These are phyloP conservation scores for Podospora conica DNA, from an alignment of 495 filamentous ascomycete species.

Conservation along the genomic window DNA sequence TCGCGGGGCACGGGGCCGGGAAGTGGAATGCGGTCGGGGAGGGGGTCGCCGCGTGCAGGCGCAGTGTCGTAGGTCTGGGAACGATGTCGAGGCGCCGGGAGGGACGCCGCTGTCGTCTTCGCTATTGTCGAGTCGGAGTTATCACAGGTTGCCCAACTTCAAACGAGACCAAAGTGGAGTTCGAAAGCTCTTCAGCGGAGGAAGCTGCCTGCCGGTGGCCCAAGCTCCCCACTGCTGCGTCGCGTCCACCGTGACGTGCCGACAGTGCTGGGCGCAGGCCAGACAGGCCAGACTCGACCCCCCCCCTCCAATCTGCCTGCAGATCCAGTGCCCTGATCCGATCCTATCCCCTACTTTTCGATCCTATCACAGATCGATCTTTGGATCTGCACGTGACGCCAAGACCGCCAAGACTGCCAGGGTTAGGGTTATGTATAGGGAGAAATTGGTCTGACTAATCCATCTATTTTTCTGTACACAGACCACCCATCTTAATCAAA, in stretches of 20 bases:
- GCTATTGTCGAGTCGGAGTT: background rate
- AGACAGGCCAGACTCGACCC: too few species aligned
- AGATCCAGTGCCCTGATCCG: too few species aligned
- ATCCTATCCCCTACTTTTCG: too few species aligned
- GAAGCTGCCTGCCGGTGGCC: slow-evolving; percentile 10
- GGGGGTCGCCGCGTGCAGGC: background rate
- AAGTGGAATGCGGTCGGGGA: background rate
- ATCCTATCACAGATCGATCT: too few species aligned
- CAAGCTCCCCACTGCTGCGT: slow-evolving; percentile 16
- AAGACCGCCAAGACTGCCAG: too few species aligned
- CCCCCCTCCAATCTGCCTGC: too few species aligned
- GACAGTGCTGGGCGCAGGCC: too few species aligned
- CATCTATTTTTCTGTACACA: too few species aligned
- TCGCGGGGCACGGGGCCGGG: background rate
- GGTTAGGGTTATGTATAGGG: too few species aligned
- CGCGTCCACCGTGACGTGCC: background rate
- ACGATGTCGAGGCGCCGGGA: background rate
- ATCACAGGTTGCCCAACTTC: background rate
- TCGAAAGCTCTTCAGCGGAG: background rate
- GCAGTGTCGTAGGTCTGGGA: background rate
- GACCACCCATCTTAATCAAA: too few species aligned
- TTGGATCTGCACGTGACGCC: too few species aligned
- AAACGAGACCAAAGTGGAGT: background rate
- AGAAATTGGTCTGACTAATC: too few species aligned
- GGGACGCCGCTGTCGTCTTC: background rate